Base-by-base conservation (phyloP, 371 early-diverging fungal genomes). In the Actinomortierella ambigua region DNA sequence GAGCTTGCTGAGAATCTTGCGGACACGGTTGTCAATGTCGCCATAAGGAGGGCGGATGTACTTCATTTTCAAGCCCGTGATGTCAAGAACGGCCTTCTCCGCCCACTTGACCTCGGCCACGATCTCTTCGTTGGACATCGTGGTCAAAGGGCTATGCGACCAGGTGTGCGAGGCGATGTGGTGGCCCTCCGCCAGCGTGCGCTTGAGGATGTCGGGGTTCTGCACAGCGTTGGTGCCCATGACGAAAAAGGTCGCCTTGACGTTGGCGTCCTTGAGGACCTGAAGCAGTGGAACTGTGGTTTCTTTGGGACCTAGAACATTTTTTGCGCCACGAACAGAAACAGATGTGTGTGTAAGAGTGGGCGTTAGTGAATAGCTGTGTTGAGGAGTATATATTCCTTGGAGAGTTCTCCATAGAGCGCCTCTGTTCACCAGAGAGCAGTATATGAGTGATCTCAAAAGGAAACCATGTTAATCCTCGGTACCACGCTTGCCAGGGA, bases 101-200 rank as follows among this genome's bases (percentile, higher is more conserved):
- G 82, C 86, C 84, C 84, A 88, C 62, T 84, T 84, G 22, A 90
- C 56, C 67, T 92, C 90, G 34, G 88, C 88, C 52, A 89, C 81
- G 29, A 92, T 79, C 61, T 84, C 82, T 51, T 87, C 88, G 46
- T 79, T 87, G 34, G 83, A 63, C 46, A 81, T 68, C 1, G 86
- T 77, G 27, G 90, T 88, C 69, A 90, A 62, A 46, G 78, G 77
- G 22, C 68, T 75, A 50, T 92, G 92, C 18, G 87, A 82, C 84
- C 84, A 82, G 26, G 79, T 76, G 57, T 77, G 80, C 15, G 73
- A 54, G 43, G 59, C 70, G 42, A 81, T 59, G 40, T 78, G 66
- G 44, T 78, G 77, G 1, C 71, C 71, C 42, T 64, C 57, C 13
- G 47, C 55, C 18, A 61, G 43, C 47, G 57, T 51, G 41, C 42